Evolutionary conservation across 2,329 filamentous ascomycete species (phyloP).

Genomic region (Pleoardoris graminearum): DNA sequence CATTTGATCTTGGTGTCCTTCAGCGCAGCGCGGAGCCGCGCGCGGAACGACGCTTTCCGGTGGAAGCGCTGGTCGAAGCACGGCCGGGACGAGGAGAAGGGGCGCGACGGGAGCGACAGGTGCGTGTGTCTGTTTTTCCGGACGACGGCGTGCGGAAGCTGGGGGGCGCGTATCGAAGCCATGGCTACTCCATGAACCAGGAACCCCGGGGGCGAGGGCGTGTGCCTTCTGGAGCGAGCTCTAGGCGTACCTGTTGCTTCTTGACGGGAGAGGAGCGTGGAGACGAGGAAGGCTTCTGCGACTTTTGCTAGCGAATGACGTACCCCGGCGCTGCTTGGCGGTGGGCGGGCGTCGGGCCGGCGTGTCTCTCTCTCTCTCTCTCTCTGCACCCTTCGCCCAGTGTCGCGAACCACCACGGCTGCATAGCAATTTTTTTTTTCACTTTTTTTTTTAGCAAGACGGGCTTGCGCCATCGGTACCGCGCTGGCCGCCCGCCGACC

Average conservation of each 20-base stretch:
- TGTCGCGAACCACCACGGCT: too few species aligned
- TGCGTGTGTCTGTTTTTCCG: too few species aligned
- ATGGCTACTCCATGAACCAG: conserved; percentile 30
- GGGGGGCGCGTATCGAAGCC: conserved; percentile 31
- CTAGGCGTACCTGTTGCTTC: too few species aligned
- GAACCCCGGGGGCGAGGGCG: conserved; percentile 19
- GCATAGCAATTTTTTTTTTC: too few species aligned
- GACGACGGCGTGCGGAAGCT: conserved; percentile 27
- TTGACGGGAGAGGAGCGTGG: too few species aligned
- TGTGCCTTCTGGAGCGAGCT: too few species aligned
- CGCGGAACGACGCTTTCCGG: conserved; percentile 58
- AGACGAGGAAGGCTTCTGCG: too few species aligned
- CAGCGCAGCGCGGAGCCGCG: conserved; percentile 61
- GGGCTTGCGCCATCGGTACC: background rate
- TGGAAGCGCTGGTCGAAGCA: conserved; percentile 48
- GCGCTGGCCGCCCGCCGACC: background rate
- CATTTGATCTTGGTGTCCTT: conserved; percentile 73
- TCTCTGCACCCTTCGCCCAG: background rate
- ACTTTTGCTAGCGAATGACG: conserved; percentile 32
- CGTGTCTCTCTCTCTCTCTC: background rate
- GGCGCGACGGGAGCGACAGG: conserved; percentile 30
- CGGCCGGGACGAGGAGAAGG: conserved; percentile 48
- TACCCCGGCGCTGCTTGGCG: conserved; percentile 22
- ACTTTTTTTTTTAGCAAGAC: too few species aligned
- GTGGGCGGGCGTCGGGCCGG: conserved; percentile 4